A percentile compares a stretch with the other conserved stretches of the same genome.
Conservation (phyloP, 1,284 basidiomycete species). For the Mycena sp. region DNA sequence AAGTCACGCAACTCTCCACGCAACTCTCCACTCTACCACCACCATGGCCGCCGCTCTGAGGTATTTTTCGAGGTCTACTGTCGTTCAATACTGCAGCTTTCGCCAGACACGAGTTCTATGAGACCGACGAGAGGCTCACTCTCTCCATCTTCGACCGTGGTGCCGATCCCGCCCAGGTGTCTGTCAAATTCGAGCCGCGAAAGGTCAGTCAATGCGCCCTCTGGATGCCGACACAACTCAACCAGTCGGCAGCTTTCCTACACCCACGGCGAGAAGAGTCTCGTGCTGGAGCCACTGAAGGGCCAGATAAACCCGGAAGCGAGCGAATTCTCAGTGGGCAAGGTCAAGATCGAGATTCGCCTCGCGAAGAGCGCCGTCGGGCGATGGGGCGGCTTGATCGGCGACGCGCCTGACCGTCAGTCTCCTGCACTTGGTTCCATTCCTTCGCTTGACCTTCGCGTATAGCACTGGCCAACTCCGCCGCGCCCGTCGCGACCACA, state of each 20-base stretch:
- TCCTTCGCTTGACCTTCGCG: constrained; percentile 22
- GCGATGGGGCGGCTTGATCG: constrained; percentile 81
- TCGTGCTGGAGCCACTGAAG: constrained; percentile 79
- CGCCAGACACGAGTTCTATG: constrained; percentile 87
- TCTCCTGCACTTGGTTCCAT: constrained; percentile 1
- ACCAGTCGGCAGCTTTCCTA: constrained; percentile 60
- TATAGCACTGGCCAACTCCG: constrained; percentile 43
- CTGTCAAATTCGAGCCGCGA: constrained; percentile 69
- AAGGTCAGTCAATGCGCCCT: constrained; percentile 65
- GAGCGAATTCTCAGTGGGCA: constrained; percentile 76
- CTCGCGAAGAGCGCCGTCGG: constrained; percentile 70
- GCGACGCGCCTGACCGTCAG: constrained; percentile 80
- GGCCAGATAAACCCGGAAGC: constrained; percentile 78
- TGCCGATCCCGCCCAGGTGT: constrained; percentile 71
- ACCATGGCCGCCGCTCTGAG: constrained; percentile 48
- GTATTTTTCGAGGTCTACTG: constrained; percentile 38
- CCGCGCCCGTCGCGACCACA: constrained; percentile 45
- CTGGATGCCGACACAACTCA: background rate
- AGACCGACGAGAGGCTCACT: constrained; percentile 79
- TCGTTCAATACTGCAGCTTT: background rate
- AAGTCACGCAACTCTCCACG: too few relatives aligned
- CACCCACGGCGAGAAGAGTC: constrained; percentile 67
- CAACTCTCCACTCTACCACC: background rate
- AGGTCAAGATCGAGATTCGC: constrained; percentile 85
- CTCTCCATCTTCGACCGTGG: constrained; percentile 85